A percentile compares a stretch with the other conserved stretches of the same genome.
Conservation (phyloP, 768 basidiomycete species). For the Boletus sp. region DNA sequence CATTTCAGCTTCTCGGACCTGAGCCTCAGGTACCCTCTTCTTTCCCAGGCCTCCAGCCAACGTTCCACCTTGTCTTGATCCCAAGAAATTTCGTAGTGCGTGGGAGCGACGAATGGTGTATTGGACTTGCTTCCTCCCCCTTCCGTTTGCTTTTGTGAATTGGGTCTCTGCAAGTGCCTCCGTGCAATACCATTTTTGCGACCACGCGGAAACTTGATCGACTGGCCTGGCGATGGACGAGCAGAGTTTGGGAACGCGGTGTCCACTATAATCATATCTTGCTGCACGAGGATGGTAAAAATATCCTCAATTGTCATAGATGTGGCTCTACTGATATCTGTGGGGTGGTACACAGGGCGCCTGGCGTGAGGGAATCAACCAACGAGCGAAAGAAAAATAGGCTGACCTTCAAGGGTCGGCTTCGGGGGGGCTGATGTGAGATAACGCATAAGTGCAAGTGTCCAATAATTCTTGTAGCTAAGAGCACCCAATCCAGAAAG, state of each 20-base stretch:
- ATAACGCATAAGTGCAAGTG: constrained; percentile 80
- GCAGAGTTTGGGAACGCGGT: constrained; percentile 47
- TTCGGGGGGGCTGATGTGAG: constrained; percentile 57
- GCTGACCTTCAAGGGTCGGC: constrained; percentile 73
- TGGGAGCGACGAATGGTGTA: constrained; percentile 59
- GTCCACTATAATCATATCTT: constrained; percentile 68
- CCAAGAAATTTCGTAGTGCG: constrained; percentile 74
- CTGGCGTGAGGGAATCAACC: constrained; percentile 16
- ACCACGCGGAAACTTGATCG: constrained; percentile 71
- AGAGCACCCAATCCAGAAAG: constrained; percentile 89
- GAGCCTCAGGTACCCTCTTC: constrained; percentile 74
- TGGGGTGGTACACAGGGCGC: constrained; percentile 19
- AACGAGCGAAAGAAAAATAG: constrained; percentile 8
- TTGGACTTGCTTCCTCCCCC: constrained; percentile 39
- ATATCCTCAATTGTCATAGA: constrained; percentile 93
- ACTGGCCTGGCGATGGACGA: constrained; percentile 73
- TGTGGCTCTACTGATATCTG: constrained; percentile 83
- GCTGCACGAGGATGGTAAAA: constrained; percentile 66
- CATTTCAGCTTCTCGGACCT: constrained; percentile 88
- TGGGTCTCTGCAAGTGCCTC: constrained; percentile 55
- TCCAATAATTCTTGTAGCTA: constrained; percentile 97
- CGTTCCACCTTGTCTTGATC: constrained; percentile 62
- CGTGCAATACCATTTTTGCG: constrained; percentile 64
- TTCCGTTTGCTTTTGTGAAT: constrained; percentile 44
- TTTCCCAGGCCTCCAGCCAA: constrained; percentile 68